Evolutionary conservation across 2,329 filamentous ascomycete genomes (phyloP).

Genomic region (Trichophaea hybrida): DNA sequence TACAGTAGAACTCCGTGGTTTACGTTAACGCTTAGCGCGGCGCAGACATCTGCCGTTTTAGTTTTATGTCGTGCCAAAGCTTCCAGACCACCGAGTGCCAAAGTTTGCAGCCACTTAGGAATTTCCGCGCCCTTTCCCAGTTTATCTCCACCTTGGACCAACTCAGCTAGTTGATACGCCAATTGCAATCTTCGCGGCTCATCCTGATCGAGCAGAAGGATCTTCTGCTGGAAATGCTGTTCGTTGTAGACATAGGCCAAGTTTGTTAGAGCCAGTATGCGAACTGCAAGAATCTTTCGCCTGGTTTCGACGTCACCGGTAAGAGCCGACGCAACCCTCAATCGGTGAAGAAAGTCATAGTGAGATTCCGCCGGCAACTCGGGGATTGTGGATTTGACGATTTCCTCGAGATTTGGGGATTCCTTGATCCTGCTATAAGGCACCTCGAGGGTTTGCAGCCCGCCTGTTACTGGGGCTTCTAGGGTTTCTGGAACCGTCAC

Average conservation of each 20-base stretch:
- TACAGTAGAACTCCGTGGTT: conserved; percentile 94
- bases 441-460: conserved; percentile 48
- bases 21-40: conserved; percentile 86
- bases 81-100: conserved; percentile 68
- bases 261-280: conserved; percentile 77
- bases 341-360: conserved; percentile 72
- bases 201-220: conserved; percentile 75
- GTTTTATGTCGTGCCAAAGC: conserved; percentile 66
- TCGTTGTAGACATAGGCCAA: conserved; percentile 81
- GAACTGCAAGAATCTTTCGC: conserved; percentile 62
- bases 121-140: conserved; percentile 35
- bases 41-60: conserved; percentile 67
- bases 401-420: conserved; percentile 41
- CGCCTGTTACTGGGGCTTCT: conserved; percentile 31
- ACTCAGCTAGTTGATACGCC: conserved; percentile 78
- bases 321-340: conserved; percentile 73
- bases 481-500: conserved; percentile 32
- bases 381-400: conserved; percentile 42
- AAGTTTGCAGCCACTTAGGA: conserved; percentile 64
- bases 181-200: conserved; percentile 80
- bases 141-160: conserved; percentile 59
- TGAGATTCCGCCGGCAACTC: conserved; percentile 58
- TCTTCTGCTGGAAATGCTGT: conserved; percentile 65
- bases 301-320: conserved; percentile 49
- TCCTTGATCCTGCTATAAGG: conserved; percentile 40